These are phyloP conservation scores for Lizonia empirigonia DNA, from an alignment of 2,329 filamentous ascomycete genomes.

Conservation along the genomic window DNA sequence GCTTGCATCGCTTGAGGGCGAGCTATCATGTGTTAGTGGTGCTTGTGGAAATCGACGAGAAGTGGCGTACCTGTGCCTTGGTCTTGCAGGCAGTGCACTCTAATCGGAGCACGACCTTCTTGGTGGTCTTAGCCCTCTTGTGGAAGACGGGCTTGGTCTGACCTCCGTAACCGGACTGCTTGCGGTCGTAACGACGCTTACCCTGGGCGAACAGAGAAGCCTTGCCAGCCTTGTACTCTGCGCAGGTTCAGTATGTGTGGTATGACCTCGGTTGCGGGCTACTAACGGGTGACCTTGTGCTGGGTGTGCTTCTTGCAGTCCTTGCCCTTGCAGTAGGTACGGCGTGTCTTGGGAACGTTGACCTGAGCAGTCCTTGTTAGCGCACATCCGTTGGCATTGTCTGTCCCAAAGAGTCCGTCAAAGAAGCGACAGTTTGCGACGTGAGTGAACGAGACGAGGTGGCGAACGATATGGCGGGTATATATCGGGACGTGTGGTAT, in stretches of 20 bases:
- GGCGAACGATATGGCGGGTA: not conserved
- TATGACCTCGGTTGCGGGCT: conserved; percentile 5
- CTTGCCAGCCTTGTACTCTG: conserved; percentile 93
- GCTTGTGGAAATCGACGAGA: no score
- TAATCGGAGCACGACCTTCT: conserved; percentile 99
- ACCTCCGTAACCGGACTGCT: conserved; percentile 99
- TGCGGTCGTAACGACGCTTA: conserved; percentile 91
- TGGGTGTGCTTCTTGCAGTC: conserved; percentile 69
- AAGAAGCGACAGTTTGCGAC: conserved; percentile 11
- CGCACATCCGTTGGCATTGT: conserved; percentile 9
- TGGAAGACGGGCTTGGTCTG: conserved; percentile 99
- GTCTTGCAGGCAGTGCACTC: conserved; percentile 94
- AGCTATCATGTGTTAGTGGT: conserved; percentile 70
- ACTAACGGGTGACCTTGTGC: conserved; percentile 47
- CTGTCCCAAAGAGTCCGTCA: conserved; percentile 15
- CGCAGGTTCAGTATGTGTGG: conserved; percentile 33
- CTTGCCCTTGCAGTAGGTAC: conserved; percentile 97
- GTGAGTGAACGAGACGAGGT: conserved; percentile 20
- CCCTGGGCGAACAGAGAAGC: conserved; percentile 96
- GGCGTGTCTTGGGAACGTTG: conserved; percentile 97
- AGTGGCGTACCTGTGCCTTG: conserved; percentile 38
- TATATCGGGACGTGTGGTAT: not conserved
- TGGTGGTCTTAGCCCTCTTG: conserved; percentile 99
- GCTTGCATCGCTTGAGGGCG: conserved; percentile 99
- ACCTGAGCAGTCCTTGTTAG: conserved; percentile 62